phyloP scores from a whole-genome alignment of 805 yeast genomes.

The Wickerhamomyces xylosicus region DNA sequence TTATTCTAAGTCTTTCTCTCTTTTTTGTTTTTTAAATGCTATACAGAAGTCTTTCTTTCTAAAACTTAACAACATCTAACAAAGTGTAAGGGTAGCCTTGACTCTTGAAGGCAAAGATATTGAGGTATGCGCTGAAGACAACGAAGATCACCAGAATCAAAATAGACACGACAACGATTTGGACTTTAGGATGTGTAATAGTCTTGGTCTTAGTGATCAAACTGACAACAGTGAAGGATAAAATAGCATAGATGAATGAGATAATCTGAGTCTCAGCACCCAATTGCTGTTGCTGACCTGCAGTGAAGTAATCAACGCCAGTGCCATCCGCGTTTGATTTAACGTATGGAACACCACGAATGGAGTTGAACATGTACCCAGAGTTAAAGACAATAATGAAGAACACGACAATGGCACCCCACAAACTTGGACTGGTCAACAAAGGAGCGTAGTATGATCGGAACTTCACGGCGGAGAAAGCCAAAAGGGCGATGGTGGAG shows the following conservation, averaged over 20 bases:
- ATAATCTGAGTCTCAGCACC: slow-evolving; percentile 88
- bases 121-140: slow-evolving; percentile 52
- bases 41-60: too few species aligned
- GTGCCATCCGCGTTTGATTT: slow-evolving; percentile 28
- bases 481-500: slow-evolving; percentile 20
- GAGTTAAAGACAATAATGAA: slow-evolving; percentile 61
- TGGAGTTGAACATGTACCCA: slow-evolving; percentile 91
- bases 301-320: slow-evolving; percentile 31
- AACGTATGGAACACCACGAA: slow-evolving; percentile 54
- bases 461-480: slow-evolving; percentile 23
- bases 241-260: slow-evolving; percentile 58
- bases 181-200: slow-evolving; percentile 33
- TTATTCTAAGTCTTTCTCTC: too few species aligned
- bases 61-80: slow-evolving; percentile 20
- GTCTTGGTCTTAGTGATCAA: slow-evolving; percentile 50
- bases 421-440: slow-evolving; percentile 43
- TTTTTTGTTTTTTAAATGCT: too few species aligned
- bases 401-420: slow-evolving; percentile 65
- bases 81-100: slow-evolving; percentile 70
- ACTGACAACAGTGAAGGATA: slow-evolving; percentile 49
- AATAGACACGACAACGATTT: slow-evolving; percentile 36
- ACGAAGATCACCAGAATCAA: slow-evolving; percentile 38
- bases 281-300: slow-evolving; percentile 66
- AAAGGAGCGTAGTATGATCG: slow-evolving; percentile 27
- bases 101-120: slow-evolving; percentile 61